Evolutionary conservation across 768 basidiomycete genomes (phyloP).

Genomic region (Nidularia pulvinata): DNA sequence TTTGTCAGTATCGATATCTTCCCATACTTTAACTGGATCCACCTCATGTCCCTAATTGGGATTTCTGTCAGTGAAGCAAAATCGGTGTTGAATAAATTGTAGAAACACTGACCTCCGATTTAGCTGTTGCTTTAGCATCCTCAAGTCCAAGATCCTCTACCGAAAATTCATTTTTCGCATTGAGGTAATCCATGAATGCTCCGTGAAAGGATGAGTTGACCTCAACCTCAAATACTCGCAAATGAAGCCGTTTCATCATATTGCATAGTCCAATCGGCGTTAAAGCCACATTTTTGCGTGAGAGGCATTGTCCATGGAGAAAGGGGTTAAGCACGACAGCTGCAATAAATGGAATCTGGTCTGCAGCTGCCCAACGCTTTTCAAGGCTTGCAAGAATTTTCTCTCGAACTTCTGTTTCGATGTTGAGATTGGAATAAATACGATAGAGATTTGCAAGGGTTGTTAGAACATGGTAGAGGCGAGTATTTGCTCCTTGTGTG

Average conservation of each 20-base stretch:
- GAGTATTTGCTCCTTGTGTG: not conserved
- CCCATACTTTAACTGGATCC: not conserved
- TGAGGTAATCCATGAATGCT: not conserved
- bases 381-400: not conserved
- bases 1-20: not conserved
- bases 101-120: not conserved
- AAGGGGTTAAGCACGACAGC: not conserved
- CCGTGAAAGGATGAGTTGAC: not conserved
- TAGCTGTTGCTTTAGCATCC: not conserved
- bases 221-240: not conserved
- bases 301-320: not conserved
- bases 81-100: not conserved
- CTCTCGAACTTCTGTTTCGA: not conserved
- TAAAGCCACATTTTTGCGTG: not conserved
- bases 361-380: not conserved
- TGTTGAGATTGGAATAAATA: not conserved
- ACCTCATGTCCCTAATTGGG: not conserved
- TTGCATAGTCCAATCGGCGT: not conserved
- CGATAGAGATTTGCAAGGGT: not conserved
- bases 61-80: too few relatives aligned
- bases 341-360: not conserved
- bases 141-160: not conserved
- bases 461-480: not conserved
- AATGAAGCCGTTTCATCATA: not conserved
- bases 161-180: not conserved